Percentiles rank a stretch among this genome's conserved stretches.
Conservation (phyloP, 1,284 basidiomycete species). For the Ceratobasidium sp. region DNA sequence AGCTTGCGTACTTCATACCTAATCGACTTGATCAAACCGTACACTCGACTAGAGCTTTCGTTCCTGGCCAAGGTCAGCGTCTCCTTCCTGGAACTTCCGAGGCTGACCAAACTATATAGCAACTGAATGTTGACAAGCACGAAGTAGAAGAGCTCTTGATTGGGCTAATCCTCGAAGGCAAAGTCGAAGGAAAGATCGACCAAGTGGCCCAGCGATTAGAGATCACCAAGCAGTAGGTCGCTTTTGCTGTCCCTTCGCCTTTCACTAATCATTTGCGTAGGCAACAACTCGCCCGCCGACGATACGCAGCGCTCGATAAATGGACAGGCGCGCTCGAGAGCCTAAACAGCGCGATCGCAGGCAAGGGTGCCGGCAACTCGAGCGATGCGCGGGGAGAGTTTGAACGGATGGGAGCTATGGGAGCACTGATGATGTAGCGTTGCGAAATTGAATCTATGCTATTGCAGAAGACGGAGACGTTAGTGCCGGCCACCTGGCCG, state of each 20-base stretch:
- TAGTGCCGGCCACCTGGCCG: too few relatives aligned
- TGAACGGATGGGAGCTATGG: conserved; percentile 28
- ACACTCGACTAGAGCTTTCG: conserved; percentile 90
- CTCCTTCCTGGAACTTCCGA: not conserved
- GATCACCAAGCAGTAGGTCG: conserved; percentile 83
- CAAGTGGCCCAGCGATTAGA: conserved; percentile 94
- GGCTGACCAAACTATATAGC: conserved; percentile 62
- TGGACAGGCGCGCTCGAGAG: conserved; percentile 84
- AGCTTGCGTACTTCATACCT: conserved; percentile 96
- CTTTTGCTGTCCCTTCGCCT: conserved; percentile 32
- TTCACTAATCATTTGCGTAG: conserved; percentile 59
- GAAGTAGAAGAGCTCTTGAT: conserved; percentile 96
- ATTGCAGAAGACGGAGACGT: too few relatives aligned
- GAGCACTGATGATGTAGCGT: conserved; percentile 39
- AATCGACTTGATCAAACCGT: conserved; percentile 97
- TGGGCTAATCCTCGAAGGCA: conserved; percentile 93
- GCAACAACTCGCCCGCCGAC: conserved; percentile 83
- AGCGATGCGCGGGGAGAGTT: conserved; percentile 38
- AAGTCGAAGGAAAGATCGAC: conserved; percentile 95
- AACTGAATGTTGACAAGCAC: conserved; percentile 87
- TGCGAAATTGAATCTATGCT: not conserved
- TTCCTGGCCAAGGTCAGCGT: conserved; percentile 85
- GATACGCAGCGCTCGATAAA: conserved; percentile 83
- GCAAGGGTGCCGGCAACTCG: conserved; percentile 63
- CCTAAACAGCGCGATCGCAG: conserved; percentile 76